Conservation (phyloP, 805 yeast genomes). For the Cyberlindnera saturnus region DNA sequence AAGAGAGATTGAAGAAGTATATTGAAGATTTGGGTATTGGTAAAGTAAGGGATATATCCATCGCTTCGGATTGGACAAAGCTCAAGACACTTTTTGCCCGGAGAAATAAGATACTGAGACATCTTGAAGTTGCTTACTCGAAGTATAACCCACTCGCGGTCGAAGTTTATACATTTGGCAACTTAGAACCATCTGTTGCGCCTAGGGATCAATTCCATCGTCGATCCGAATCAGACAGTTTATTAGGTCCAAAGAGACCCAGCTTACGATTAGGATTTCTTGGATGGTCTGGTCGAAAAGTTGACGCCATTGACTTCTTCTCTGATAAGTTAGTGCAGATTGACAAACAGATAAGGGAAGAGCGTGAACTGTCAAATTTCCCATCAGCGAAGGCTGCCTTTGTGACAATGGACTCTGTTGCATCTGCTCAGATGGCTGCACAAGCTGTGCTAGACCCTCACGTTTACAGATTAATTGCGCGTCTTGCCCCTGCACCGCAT, state of each 20-base stretch:
- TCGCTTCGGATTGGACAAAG: slow-evolving; percentile 81
- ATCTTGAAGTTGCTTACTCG: slow-evolving; percentile 50
- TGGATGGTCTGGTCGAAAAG: slow-evolving; percentile 56
- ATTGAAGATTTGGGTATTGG: slow-evolving; percentile 79
- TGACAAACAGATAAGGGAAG: slow-evolving; percentile 54
- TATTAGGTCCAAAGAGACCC: slow-evolving; percentile 12
- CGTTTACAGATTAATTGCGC: slow-evolving; percentile 74
- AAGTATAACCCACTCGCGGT: slow-evolving; percentile 16
- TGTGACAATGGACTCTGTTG: slow-evolving; percentile 91
- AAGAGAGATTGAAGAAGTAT: slow-evolving; percentile 60
- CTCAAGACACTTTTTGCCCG: slow-evolving; percentile 57
- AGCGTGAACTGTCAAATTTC: slow-evolving; percentile 48
- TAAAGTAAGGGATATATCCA: slow-evolving; percentile 64
- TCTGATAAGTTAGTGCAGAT: slow-evolving; percentile 58
- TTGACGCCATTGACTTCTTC: slow-evolving; percentile 77
- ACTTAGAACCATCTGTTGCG: slow-evolving; percentile 22
- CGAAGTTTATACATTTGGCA: slow-evolving; percentile 21
- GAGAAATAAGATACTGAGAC: slow-evolving; percentile 46
- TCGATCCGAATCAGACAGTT: slow-evolving; percentile 1
- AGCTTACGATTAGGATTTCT: slow-evolving; percentile 48
- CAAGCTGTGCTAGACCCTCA: slow-evolving; percentile 92
- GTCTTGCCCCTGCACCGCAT: slow-evolving; percentile 92
- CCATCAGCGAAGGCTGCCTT: slow-evolving; percentile 80
- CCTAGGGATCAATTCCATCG: slow-evolving; percentile 8
- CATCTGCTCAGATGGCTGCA: slow-evolving; percentile 94